Base-by-base conservation (phyloP, 306 rosid genomes). In the Erythrophleum fordii region DNA sequence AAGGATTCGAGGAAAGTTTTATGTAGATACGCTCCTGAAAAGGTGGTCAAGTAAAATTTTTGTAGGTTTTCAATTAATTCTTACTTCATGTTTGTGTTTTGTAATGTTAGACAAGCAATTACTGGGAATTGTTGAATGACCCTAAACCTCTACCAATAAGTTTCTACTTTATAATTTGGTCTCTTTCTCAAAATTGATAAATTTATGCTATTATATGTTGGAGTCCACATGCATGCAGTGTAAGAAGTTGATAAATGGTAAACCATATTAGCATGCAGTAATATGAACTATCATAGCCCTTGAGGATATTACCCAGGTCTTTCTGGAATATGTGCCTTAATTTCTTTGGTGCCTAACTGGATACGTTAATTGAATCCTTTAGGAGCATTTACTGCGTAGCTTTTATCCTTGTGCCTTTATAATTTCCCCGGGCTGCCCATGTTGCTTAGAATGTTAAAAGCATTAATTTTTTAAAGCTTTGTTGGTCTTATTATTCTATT, bases 1-100 rank as follows among this genome's bases (percentile, higher is more conserved):
- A 88, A 87, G 86, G 91, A 90, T 83, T 91, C 91, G 41, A 75
- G 97, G 88, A 73, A 87, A 80, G 90, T 83, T 87, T 80, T 62
- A 83, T 85, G 90, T 87, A 82, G 90, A 76, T 86, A 90, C 89
- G 77, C 87, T 80, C 89, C 88, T 72, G 83, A 73, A 82, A 88
- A 95, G 97, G 92, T 89, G 84, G 92, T 80, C 61, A 82, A 86
- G 76, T 86, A 82, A 77, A 66, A 61, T 75, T 41, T 67, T 74
- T 74, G 75, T 82, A 75, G 85, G 81, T 72, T 80, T 82, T 77
- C 64, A 56, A 34, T 28, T 59, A 80, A 82, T 84, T 76, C 39
- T 76, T 86, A 61, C 61, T 73, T 65, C 31, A 71, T 67, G 8
- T 86, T 60, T 66, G 70, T 79, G 66, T 9, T 85, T 29, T 70